phyloP scores from a whole-genome alignment of 805 yeast species.

The Lachancea thermotolerans region DNA sequence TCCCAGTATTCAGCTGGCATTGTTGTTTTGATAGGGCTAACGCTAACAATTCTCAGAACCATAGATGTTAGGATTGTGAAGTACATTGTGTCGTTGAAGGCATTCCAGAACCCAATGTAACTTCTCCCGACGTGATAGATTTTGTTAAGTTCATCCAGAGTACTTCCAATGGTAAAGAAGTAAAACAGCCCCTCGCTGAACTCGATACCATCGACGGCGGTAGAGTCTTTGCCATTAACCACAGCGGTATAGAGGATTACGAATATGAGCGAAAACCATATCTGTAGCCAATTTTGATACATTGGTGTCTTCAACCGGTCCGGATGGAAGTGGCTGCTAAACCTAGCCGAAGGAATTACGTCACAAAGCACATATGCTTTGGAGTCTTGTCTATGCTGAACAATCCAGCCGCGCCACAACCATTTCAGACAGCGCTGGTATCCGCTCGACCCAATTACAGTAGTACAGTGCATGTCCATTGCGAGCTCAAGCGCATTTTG shows the following conservation, averaged over 20 bases:
- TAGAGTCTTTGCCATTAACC: slow-evolving; percentile 48
- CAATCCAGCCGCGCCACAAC: slow-evolving; percentile 92
- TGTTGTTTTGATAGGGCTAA: slow-evolving; percentile 22
- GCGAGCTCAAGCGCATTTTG: slow-evolving; percentile 78
- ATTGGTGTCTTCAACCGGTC: slow-evolving; percentile 78
- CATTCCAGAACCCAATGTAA: slow-evolving; percentile 73
- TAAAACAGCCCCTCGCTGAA: slow-evolving; percentile 51
- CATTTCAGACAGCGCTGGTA: slow-evolving; percentile 82
- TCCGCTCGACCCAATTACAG: slow-evolving; percentile 71
- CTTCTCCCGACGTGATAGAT: slow-evolving; percentile 68
- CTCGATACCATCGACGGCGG: slow-evolving; percentile 33
- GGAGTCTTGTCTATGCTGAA: slow-evolving; percentile 66
- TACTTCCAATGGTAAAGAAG: slow-evolving; percentile 57
- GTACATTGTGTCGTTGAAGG: slow-evolving; percentile 68
- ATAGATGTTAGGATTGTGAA: slow-evolving; percentile 46
- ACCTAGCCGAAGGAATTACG: slow-evolving; percentile 47
- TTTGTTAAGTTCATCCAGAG: slow-evolving; percentile 62
- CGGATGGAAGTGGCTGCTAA: slow-evolving; percentile 66
- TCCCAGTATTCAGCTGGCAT: slow-evolving; percentile 36
- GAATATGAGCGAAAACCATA: slow-evolving; percentile 57
- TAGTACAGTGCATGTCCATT: slow-evolving; percentile 74
- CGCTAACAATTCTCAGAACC: slow-evolving; percentile 41
- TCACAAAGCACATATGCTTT: slow-evolving; percentile 59
- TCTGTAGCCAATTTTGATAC: slow-evolving; percentile 72
- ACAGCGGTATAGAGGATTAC: slow-evolving; percentile 53